phyloP scores from a whole-genome alignment of 2,329 filamentous ascomycete species.

The Trichoderma lentiforme region DNA sequence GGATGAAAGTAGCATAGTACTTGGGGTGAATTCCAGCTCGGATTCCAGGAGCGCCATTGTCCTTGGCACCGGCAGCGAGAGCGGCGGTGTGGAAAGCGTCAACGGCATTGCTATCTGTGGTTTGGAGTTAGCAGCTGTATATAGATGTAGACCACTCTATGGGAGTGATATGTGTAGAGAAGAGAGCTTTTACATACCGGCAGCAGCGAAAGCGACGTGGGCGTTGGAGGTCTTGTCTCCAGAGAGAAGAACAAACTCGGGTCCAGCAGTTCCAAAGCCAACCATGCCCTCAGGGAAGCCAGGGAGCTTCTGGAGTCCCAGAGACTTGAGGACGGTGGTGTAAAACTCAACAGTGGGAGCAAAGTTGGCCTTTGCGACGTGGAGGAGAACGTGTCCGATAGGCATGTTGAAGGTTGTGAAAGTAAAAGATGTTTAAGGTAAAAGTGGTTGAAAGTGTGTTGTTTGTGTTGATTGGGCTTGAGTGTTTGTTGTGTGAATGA shows the following conservation, averaged over 20 bases:
- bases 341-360: neutral
- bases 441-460: neutral
- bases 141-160: neutral
- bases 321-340: neutral
- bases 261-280: conserved; percentile 4
- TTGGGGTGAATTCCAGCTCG: conserved; percentile 37
- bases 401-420: neutral
- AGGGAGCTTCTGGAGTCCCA: conserved; percentile 6
- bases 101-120: conserved; percentile 36
- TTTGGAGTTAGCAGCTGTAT: neutral
- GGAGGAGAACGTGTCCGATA: conserved; percentile 16
- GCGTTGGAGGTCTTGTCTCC: neutral
- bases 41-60: conserved; percentile 43
- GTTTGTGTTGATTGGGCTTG: neutral
- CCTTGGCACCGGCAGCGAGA: conserved; percentile 38
- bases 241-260: conserved; percentile 3
- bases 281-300: conserved; percentile 9
- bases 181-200: conserved; percentile 27
- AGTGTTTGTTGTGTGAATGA: neutral
- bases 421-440: neutral
- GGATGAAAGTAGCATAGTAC: conserved; percentile 47
- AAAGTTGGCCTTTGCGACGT: conserved; percentile 1
- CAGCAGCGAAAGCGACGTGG: conserved; percentile 9
- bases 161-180: neutral
- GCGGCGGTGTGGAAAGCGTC: conserved; percentile 40